Percentiles rank a stretch among this genome's conserved stretches.
Evolutionary conservation across 2,329 filamentous ascomycete species (phyloP).

Genomic region (Zelopaecilomyces penicillatus): DNA sequence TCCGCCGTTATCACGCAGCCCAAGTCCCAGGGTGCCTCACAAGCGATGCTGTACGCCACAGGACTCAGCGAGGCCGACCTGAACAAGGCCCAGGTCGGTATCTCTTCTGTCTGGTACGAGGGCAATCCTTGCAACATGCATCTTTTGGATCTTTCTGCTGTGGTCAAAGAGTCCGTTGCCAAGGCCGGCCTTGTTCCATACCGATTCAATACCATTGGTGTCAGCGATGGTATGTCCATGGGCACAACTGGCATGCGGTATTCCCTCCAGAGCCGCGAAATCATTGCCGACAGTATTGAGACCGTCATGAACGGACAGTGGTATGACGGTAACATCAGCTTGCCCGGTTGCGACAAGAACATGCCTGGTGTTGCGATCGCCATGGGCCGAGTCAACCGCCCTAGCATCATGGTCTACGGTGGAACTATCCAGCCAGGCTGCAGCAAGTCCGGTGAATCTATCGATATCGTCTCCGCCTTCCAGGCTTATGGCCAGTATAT

Average conservation of each 20-base stretch:
- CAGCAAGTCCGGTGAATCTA: slow-evolving; percentile 62
- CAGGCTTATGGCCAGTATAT: slow-evolving; percentile 96
- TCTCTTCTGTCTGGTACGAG: slow-evolving; percentile 96
- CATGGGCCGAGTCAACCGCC: slow-evolving; percentile 90
- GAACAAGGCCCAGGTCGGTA: slow-evolving; percentile 94
- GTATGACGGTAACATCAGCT: slow-evolving; percentile 96
- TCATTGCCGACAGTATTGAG: slow-evolving; percentile 97
- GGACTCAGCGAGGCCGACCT: slow-evolving; percentile 80
- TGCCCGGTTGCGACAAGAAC: slow-evolving; percentile 99
- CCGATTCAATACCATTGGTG: slow-evolving; percentile 98
- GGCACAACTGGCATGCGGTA: slow-evolving; percentile 96
- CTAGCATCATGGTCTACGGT: slow-evolving; percentile 95
- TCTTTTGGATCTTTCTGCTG: slow-evolving; percentile 76
- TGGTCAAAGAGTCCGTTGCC: slow-evolving; percentile 54
- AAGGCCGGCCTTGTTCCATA: slow-evolving; percentile 78
- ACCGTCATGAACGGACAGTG: slow-evolving; percentile 98
- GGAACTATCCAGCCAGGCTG: slow-evolving; percentile 91
- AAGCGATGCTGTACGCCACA: slow-evolving; percentile 97
- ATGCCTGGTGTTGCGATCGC: slow-evolving; percentile 92
- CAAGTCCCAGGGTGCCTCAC: slow-evolving; percentile 95
- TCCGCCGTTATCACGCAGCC: slow-evolving; percentile 86
- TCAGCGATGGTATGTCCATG: slow-evolving; percentile 97
- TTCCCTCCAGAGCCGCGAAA: slow-evolving; percentile 85
- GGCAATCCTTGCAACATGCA: slow-evolving; percentile 99
- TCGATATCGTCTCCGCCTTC: slow-evolving; percentile 96